Evolutionary conservation across 352 stramenopile genomes (phyloP), one percentile per base, ranked within the genome.

Genomic region (Globisporangium recalcitrans): DNA sequence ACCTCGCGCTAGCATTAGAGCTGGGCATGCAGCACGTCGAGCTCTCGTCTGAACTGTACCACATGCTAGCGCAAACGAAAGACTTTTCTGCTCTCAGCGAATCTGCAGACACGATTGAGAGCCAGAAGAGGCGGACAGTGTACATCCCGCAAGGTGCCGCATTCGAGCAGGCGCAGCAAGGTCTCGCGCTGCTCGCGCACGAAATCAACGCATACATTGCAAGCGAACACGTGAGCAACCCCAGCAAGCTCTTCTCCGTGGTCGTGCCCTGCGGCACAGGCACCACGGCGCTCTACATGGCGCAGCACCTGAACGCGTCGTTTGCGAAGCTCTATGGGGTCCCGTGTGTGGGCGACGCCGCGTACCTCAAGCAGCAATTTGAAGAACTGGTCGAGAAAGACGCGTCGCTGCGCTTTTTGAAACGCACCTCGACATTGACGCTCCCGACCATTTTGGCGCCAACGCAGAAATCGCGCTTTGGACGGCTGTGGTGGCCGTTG

Each of bases 211-310:
- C 69, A 4, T 95, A 88, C 58, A 66, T 78, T 9, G 40, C 32
- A 6, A 65, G 2, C 4, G 19, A 54, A 7, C 48, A 69, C 10
- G 58, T 63, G 44, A 46, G n/a, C 9, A 54, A 65, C 16, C 51
- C 51, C 1, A 2, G 2, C n/a, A 72, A 62, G 24, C 34, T 27
- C 0, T 88, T 91, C 47, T 78, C 81, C 0, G 72, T 95, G 14
- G 79, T 93, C 13, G 49, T 95, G 4, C 84, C 86, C 0, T 86
- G 76, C 53, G 86, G 86, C 9, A 95, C 86, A 0, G 86, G 86
- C 16, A 92, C 86, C 0, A 93, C 82, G 3, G 84, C 84, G 13
- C 71, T 91, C 56, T 95, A 93, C 58, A 70, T 95, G 48, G 79
- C 82, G 10, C 85, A 91, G 52, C 73, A 93, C 59, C 52, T 93